Conservation (phyloP, 768 basidiomycete species). For the Sarcomyxa edulis region DNA sequence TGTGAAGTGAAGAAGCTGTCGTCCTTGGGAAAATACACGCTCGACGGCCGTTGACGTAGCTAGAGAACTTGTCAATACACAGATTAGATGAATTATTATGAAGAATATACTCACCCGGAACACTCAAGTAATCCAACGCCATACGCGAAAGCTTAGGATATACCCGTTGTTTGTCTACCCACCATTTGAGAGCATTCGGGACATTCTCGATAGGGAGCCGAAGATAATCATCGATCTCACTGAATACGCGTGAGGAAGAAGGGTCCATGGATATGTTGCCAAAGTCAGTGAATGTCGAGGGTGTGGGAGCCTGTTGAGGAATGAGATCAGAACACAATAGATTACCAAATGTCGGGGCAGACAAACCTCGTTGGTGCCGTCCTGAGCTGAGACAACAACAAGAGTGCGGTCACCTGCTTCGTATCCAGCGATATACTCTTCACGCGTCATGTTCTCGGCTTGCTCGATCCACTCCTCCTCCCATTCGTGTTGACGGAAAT, state of each 20-base stretch:
- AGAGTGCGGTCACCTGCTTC: neutral
- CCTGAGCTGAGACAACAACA: neutral
- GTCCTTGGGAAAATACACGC: conserved; percentile 14
- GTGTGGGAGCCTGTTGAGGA: no score
- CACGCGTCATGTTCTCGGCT: conserved; percentile 12
- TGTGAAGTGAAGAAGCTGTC: conserved; percentile 14
- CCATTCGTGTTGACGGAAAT: conserved; percentile 21
- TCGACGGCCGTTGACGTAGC: conserved; percentile 15
- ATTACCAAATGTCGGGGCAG: neutral
- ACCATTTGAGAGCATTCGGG: conserved; percentile 12
- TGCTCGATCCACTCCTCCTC: conserved; percentile 18
- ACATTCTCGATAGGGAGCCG: conserved; percentile 6
- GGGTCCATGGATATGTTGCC: conserved; percentile 2
- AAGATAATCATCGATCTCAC: conserved; percentile 12
- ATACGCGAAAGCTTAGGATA: conserved; percentile 12
- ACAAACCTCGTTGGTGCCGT: neutral
- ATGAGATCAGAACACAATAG: no score
- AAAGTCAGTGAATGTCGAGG: conserved; percentile 4
- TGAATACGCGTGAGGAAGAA: neutral
- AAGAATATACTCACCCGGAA: conserved; percentile 11
- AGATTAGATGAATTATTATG: neutral
- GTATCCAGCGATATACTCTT: conserved; percentile 10
- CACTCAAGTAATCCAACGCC: conserved; percentile 15
- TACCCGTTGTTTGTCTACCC: conserved; percentile 7
- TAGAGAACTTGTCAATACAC: neutral